Evolutionary conservation across 129 eudicot species (phyloP).

Genomic region (Smallanthus sonchifolius): DNA sequence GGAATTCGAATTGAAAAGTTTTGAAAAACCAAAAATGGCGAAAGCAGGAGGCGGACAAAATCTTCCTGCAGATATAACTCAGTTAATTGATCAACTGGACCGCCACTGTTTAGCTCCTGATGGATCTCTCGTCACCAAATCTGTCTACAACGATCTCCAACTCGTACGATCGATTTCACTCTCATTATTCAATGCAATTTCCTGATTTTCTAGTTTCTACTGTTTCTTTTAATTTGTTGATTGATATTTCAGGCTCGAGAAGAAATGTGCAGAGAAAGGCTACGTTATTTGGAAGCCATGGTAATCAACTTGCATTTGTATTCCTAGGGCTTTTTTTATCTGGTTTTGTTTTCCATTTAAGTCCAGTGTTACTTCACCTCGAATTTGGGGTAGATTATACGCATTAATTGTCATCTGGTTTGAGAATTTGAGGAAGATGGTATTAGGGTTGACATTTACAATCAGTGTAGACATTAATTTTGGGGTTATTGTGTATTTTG

Average conservation of each 20-base stretch:
- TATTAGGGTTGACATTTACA: slow-evolving; percentile 10
- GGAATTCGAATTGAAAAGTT: too few relatives aligned
- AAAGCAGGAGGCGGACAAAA: slow-evolving; percentile 48
- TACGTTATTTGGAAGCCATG: slow-evolving; percentile 94
- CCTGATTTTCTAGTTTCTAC: not conserved
- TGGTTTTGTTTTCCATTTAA: too few relatives aligned
- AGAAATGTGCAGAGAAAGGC: slow-evolving; percentile 88
- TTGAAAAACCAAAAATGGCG: slow-evolving; percentile 40
- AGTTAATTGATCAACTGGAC: slow-evolving; percentile 86
- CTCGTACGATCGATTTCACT: slow-evolving; percentile 32
- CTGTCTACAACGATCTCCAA: slow-evolving; percentile 80
- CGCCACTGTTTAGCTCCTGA: slow-evolving; percentile 95
- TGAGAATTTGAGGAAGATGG: not conserved
- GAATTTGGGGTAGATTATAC: not conserved
- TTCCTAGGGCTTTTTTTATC: slow-evolving; percentile 14
- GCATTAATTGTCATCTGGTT: not conserved
- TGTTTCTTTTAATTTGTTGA: not conserved
- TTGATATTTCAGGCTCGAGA: slow-evolving; percentile 79
- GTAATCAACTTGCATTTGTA: slow-evolving; percentile 24
- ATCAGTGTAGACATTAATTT: not conserved
- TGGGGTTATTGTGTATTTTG: not conserved
- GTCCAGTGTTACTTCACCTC: too few relatives aligned
- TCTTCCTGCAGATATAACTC: slow-evolving; percentile 63
- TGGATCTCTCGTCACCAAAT: slow-evolving; percentile 92
- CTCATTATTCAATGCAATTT: not conserved